Evolutionary conservation across 257 asterid species (phyloP).

Genomic region (Thymus quinquecostatus): DNA sequence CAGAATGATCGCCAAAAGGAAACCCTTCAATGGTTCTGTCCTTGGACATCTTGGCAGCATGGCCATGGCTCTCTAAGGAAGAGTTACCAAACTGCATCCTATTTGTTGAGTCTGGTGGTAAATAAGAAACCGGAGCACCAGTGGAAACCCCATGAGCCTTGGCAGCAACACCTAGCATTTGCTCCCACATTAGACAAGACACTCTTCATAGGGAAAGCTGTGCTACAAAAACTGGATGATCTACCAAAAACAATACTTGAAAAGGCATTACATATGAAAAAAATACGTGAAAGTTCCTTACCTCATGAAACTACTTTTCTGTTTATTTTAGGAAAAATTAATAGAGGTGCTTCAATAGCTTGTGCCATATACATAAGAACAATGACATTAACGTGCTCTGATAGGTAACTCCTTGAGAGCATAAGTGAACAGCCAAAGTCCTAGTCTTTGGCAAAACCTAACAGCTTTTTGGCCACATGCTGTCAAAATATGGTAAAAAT

Average conservation of each 20-base stretch:
- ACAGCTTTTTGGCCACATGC: not conserved
- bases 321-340: not conserved
- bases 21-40: conserved; percentile 66
- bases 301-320: conserved; percentile 3
- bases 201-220: conserved; percentile 26
- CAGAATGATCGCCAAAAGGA: conserved; percentile 56
- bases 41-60: conserved; percentile 63
- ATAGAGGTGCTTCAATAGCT: not conserved
- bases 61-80: conserved; percentile 65
- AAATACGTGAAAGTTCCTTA: not conserved
- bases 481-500: conserved; percentile 26
- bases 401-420: conserved; percentile 23
- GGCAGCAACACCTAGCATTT: conserved; percentile 57
- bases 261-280: conserved; percentile 1
- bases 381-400: not conserved
- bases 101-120: conserved; percentile 60
- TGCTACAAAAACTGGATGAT: conserved; percentile 7
- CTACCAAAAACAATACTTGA: conserved; percentile 11
- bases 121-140: conserved; percentile 61
- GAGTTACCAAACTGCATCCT: conserved; percentile 73
- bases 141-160: conserved; percentile 63
- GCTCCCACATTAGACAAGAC: conserved; percentile 28
- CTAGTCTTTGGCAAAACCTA: not conserved
- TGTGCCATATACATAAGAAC: conserved; percentile 7
- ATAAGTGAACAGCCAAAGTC: conserved; percentile 21